Percentiles rank a stretch among this genome's conserved stretches.
Evolutionary conservation across 2,329 filamentous ascomycete genomes (phyloP).

Genomic region (Colletotrichum destructivum): DNA sequence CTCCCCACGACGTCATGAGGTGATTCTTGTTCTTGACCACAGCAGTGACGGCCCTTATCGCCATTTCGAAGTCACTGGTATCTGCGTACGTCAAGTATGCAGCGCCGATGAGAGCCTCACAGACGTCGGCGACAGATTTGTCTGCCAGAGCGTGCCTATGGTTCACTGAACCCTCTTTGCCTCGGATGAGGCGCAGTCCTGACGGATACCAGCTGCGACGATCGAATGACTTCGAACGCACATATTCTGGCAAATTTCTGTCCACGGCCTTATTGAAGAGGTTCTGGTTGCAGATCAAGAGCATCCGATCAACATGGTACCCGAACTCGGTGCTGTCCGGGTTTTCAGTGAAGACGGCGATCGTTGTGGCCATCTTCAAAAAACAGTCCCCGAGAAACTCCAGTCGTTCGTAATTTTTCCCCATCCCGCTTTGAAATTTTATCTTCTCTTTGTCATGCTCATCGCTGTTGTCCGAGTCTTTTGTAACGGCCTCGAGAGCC

Average conservation of each 20-base stretch:
- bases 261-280: conserved; percentile 83
- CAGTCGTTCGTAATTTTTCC: conserved; percentile 92
- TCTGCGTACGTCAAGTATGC: conserved; percentile 71
- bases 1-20: conserved; percentile 75
- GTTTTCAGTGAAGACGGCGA: conserved; percentile 84
- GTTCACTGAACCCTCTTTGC: conserved; percentile 73
- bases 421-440: conserved; percentile 88
- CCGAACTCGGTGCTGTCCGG: conserved; percentile 87
- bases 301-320: conserved; percentile 92
- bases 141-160: conserved; percentile 80
- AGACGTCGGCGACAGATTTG: conserved; percentile 95
- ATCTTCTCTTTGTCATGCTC: conserved; percentile 78
- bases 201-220: conserved; percentile 91
- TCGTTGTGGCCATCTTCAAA: conserved; percentile 94
- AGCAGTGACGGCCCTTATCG: conserved; percentile 75
- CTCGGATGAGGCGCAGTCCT: conserved; percentile 79
- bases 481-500: conserved; percentile 91
- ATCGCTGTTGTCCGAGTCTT: conserved; percentile 88
- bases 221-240: conserved; percentile 87
- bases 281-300: conserved; percentile 92
- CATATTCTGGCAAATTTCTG: conserved; percentile 77
- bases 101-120: conserved; percentile 93
- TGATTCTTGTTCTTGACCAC: conserved; percentile 82
- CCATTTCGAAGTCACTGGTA: conserved; percentile 66
- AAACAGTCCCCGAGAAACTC: conserved; percentile 96